Evolutionary conservation across 2,329 filamentous ascomycete genomes (phyloP), one percentile per base, ranked within the genome.

Genomic region (Alternaria sp.): DNA sequence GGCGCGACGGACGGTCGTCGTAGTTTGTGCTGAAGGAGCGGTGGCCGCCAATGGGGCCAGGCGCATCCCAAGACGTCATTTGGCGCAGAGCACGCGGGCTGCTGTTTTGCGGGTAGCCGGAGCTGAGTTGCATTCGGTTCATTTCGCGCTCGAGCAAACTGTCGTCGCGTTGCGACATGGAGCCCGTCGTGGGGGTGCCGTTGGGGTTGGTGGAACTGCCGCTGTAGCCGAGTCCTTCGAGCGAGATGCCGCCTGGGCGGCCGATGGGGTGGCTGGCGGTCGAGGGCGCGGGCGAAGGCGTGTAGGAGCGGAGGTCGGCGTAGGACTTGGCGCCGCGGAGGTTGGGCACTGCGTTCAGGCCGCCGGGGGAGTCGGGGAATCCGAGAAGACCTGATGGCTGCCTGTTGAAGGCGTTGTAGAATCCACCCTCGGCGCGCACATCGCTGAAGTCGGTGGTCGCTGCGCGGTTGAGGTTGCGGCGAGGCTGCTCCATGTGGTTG

Each of bases 361-460:
- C 86, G 47, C 83, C 75, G 7, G 88, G 92, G 75, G 93, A 94
- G 69, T 93, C 93, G n/a, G 94, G 89, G 76, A 82, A 82, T 12
- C 94, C 92, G 40, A 98, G 85, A n/a, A 94, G 93, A 28, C 86
- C 87, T 12, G 92, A 92, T 26, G 91, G 90, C 70, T 95, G 93
- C 67, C 95, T 89, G 21, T 92, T 90, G 62, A 97, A 87, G 3
- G 91, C 88, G 65, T 90, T 89, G 68, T 93, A 95, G 68, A 91
- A 91, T 68, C 87, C 89, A 19, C 89, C 90, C 21, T 91, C 90
- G 65, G 91, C 91, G 57, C 92, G 87, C 55, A 92, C 89, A 66
- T 93, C 91, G 68, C 92, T 93, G 80, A 98, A 98, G 80, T 98
- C 96, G 69, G 96, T 97, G 3, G 96, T 98, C n/a, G 96, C 96